A percentile compares a stretch with the other conserved stretches of the same genome.
Conservation (phyloP, 2,329 filamentous ascomycete genomes). For the Fusarium sarcochroum region DNA sequence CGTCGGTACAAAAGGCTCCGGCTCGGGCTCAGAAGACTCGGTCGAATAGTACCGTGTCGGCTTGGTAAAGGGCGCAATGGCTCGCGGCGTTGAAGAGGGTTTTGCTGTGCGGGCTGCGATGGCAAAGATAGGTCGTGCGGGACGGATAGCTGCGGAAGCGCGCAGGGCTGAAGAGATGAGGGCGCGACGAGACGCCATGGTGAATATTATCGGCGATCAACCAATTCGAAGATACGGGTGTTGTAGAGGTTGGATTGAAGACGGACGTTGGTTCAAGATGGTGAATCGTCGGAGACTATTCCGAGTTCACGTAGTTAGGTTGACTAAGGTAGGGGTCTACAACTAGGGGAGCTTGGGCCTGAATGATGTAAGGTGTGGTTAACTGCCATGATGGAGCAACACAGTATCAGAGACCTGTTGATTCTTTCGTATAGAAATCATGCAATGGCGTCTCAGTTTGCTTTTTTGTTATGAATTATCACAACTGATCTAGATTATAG, state of each 20-base stretch:
- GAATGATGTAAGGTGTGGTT: conserved; percentile 21
- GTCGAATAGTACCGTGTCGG: conserved; percentile 27
- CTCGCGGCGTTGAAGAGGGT: conserved; percentile 5
- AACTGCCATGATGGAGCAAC: neutral
- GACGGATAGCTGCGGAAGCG: conserved; percentile 23
- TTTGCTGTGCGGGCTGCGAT: conserved; percentile 16
- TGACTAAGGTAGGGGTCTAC: conserved; percentile 14
- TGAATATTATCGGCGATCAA: neutral
- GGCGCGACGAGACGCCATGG: conserved; percentile 42
- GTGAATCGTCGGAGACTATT: conserved; percentile 1
- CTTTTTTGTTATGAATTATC: neutral
- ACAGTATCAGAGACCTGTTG: neutral
- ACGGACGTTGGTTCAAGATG: conserved; percentile 17
- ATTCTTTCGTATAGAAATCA: neutral
- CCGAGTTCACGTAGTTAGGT: conserved; percentile 13
- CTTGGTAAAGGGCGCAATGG: conserved; percentile 16
- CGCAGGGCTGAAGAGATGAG: conserved; percentile 37
- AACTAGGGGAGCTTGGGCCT: conserved; percentile 14
- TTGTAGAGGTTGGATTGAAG: neutral
- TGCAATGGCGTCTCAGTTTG: neutral
- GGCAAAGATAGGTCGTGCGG: conserved; percentile 20
- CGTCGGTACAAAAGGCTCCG: neutral
- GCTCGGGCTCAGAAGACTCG: conserved; percentile 4
- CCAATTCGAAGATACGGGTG: neutral
- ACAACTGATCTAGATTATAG: neutral